Base-by-base conservation (phyloP, 169 alveolate species). In the Cryptosporidium baileyi region DNA sequence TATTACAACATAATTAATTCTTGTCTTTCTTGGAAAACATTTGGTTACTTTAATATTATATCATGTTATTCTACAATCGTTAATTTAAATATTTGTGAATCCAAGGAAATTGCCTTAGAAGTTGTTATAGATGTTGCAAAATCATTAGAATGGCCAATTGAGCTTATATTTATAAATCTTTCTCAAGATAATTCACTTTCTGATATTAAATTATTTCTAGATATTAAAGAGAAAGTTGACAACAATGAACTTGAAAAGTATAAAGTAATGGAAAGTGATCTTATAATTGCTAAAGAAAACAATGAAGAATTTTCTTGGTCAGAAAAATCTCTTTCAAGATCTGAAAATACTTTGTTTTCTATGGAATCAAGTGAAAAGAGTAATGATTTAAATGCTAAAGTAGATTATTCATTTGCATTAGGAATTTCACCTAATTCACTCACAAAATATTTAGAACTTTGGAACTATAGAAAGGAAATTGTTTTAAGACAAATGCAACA, bases 11-110 rank as follows among this genome's bases (percentile, higher is more conserved):
- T 38, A 9, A 26, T 74, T 34, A 74, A 74, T 54, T 34, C 74
- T 2, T 74, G 85, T 57, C 67, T 74, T 24, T 74, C 85, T 9
- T 74, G 74, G 85, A 74, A 40, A 22, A 74, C 65, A 26, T 74
- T 38, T 74, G 85, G 85, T 6, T 74, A 74, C 30, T 74, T 52
- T 24, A 74, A 74, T 28, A n/a, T 54, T n/a, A 74, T 74, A n/a
- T 74, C 85, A 8, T 74, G 85, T 74, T 54, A 51, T 19, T 54
- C 67, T 17, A 67, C 60, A 22, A 17, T 74, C 9, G 30, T 74
- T 6, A 51, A 36, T 74, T 30, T 67, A 4, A 61, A 61, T 30
- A 7, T 51, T 28, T 74, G 85, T 74, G 51, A 40, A 26, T 19
- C 85, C 7, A 54, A 40, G 19, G 74, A 74, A 4, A 36, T 30